Base-by-base conservation (phyloP, 75 land plant species). In the Ceratopteris richardii region DNA sequence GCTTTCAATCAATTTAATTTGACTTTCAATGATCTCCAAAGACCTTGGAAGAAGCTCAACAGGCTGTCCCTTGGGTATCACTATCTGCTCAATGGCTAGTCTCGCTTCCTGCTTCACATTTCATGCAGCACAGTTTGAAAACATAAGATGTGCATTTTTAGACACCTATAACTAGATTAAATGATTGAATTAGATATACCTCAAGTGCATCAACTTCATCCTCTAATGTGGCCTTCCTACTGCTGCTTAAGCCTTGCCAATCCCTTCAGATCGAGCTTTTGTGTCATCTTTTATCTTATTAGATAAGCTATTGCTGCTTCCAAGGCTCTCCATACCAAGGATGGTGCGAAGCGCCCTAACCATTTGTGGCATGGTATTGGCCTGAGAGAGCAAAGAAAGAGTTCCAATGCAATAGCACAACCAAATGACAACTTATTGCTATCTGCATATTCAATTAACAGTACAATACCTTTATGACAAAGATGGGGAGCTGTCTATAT, bases 141-240 rank as follows among this genome's bases (percentile, higher is more conserved):
- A 48, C 11, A 9, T 18, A 48, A 48, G 18, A 21, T 4, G 9
- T 6, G 18, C 51, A n/a, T n/a, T n/a, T n/a, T n/a, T n/a, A n/a
- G n/a, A n/a, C n/a, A n/a, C n/a, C n/a, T n/a, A n/a, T n/a, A n/a
- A n/a, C n/a, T n/a, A n/a, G n/a, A n/a, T n/a, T 17, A 21, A 6
- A 19, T 21, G 18, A 18, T 48, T 21, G 18, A 48, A 48, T 21
- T 18, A 5, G 20, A 30, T 14, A 13, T 55, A 94, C 98, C 98
- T 94, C 98, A 57, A 94, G 60, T 40, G 98, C 98, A 77, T 94
- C 98, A 60, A 94, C 84, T 63, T 94, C 98, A 61, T 94, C 98
- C 47, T 86, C 76, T n/a, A 56, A 12, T 18, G 57, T 66, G 28
- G 64, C 18, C 64, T 61, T 60, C 58, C 75, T 41, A 46, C 29